phyloP scores from a whole-genome alignment of 345 rosid genomes.

The Acer campestre region DNA sequence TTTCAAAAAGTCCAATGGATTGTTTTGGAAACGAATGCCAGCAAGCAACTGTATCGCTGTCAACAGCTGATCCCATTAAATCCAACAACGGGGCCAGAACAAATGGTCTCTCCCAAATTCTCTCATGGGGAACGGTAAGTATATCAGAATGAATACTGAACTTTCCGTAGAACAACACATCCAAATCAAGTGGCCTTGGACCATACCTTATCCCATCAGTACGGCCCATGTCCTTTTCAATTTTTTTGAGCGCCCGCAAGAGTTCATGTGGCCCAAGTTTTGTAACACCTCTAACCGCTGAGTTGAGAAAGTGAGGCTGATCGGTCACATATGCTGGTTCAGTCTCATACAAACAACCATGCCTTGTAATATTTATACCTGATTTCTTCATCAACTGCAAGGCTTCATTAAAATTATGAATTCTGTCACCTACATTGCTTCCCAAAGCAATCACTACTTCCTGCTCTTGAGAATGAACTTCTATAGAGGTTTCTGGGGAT shows the following conservation, averaged over 20 bases:
- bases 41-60: constrained; percentile 64
- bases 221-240: constrained; percentile 86
- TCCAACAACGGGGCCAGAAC: constrained; percentile 91
- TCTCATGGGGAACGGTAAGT: constrained; percentile 76
- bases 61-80: constrained; percentile 67
- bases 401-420: constrained; percentile 68
- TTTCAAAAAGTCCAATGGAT: constrained; percentile 57
- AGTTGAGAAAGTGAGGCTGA: constrained; percentile 86
- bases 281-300: constrained; percentile 81
- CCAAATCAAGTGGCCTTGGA: constrained; percentile 89
- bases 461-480: constrained; percentile 68
- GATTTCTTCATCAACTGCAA: constrained; percentile 57
- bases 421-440: constrained; percentile 82
- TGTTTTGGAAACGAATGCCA: constrained; percentile 74
- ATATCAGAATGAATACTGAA: constrained; percentile 56
- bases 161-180: constrained; percentile 84
- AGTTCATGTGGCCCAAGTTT: constrained; percentile 84
- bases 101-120: constrained; percentile 93
- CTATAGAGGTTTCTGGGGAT: constrained; percentile 30
- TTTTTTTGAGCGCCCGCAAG: constrained; percentile 63
- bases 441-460: constrained; percentile 92
- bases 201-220: constrained; percentile 72
- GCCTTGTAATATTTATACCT: constrained; percentile 66
- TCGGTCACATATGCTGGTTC: constrained; percentile 89
- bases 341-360: constrained; percentile 84